Conservation (phyloP, 2,329 filamentous ascomycete species). For the Aschersonia sp. region DNA sequence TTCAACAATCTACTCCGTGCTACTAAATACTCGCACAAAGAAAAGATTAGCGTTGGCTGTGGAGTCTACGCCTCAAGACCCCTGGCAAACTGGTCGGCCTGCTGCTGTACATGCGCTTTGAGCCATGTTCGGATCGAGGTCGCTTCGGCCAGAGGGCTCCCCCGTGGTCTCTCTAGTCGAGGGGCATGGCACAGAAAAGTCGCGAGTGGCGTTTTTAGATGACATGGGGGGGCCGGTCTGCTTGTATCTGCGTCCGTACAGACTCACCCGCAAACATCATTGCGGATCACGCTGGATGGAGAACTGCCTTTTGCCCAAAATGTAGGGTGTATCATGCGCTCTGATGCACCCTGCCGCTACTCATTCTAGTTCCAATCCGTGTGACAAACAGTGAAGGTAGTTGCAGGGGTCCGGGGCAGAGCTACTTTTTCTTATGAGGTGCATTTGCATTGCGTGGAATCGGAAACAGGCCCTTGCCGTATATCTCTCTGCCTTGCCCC, state of each 20-base stretch:
- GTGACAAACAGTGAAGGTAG: not conserved
- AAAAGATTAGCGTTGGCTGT: not conserved
- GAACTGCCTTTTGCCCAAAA: not conserved
- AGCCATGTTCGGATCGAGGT: not conserved
- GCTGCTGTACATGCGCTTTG: constrained; percentile 2
- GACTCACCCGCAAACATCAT: constrained; percentile 1
- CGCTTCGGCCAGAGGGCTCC: not conserved
- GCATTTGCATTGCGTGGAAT: not conserved
- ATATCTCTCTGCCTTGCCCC: not conserved
- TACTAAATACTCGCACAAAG: not conserved
- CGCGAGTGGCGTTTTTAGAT: not conserved
- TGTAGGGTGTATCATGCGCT: constrained; percentile 1
- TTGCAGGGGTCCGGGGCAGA: not conserved
- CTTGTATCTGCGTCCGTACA: not conserved
- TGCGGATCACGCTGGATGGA: not conserved
- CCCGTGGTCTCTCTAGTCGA: not conserved
- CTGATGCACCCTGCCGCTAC: constrained; percentile 4
- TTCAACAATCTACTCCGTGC: not conserved
- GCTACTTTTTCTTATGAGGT: not conserved
- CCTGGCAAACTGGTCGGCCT: not conserved
- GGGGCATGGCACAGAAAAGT: not conserved
- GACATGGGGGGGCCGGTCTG: not conserved
- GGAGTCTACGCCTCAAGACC: not conserved
- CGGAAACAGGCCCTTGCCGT: not conserved
- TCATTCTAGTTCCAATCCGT: constrained; percentile 1